Base-by-base conservation (phyloP, 108 stramenopile genomes). In the Skeletonema tropicum region DNA sequence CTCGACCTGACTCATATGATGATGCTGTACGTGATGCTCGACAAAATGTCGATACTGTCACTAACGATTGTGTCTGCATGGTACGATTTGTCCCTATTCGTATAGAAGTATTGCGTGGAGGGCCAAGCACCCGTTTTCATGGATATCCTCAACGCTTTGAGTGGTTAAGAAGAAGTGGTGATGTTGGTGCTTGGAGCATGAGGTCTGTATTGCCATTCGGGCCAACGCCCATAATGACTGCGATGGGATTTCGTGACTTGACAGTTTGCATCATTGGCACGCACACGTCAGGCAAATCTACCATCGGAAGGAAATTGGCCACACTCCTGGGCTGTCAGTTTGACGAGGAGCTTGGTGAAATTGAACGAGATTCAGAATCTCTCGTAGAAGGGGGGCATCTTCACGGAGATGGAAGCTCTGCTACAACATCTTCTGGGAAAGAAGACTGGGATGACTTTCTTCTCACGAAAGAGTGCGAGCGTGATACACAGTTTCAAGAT, bases 21-120 rank as follows among this genome's bases (percentile, higher is more conserved):
- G 49, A 73, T 26, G 14, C 33, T n/a, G 73, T 73, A 2, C 2
- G 55, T 25, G 60, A 26, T 30, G 46, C 63, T 66, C 63, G 60
- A 29, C 26, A 29, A 5, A 48, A 48, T 3, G n/a, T 48, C 17
- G 17, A 19, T 17, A 5, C 48, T n/a, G 7, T 19, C 45, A 8
- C 15, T 33, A 23, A 14, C 9, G 12, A 10, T 23, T 19, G 17
- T 46, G 55, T 68, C 4, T 68, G 68, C 19, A 68, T 68, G 68
- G 55, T 68, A 8, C 78, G 78, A 14, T 74, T 80, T 49, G 46
- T 63, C 58, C 79, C 73, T 15, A 46, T 69, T 23, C 79, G 79
- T 11, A 68, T 74, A 13, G 73, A 74, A 62, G 66, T 80, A 5
- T 41, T 80, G 2, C 58, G 58, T 21, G 79, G 79, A 32, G 79